Percentiles rank a stretch among this genome's conserved stretches.
Conservation (phyloP, 2,329 filamentous ascomycete species). For the Raffaelea deltoideospora region DNA sequence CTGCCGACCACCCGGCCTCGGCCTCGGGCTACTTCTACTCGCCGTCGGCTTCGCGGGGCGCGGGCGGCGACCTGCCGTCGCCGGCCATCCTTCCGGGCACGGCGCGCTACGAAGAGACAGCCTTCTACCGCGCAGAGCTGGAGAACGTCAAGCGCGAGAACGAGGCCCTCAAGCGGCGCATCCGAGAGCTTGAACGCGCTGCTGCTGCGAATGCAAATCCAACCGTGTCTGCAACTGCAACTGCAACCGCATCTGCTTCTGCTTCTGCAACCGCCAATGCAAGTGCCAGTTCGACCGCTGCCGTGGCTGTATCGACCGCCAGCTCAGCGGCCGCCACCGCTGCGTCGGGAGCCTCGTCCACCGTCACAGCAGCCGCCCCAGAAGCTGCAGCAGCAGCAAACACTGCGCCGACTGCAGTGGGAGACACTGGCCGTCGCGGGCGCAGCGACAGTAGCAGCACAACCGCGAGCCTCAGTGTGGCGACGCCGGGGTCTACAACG, state of each 20-base stretch:
- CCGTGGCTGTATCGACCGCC: too few relatives aligned
- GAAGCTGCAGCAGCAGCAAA: neutral
- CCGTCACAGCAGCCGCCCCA: neutral
- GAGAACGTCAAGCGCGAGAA: conserved; percentile 50
- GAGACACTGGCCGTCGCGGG: conserved; percentile 23
- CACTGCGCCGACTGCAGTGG: neutral
- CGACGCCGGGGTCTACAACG: conserved; percentile 15
- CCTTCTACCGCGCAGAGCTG: conserved; percentile 42
- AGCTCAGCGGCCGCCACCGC: neutral
- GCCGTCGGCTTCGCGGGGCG: conserved; percentile 16
- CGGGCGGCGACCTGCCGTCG: conserved; percentile 26
- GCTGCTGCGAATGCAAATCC: conserved; percentile 10
- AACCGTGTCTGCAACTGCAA: neutral
- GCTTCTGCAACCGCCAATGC: too few relatives aligned
- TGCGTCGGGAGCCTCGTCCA: neutral
- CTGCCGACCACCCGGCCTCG: conserved; percentile 21
- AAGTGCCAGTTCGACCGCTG: too few relatives aligned
- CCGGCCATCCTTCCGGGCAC: conserved; percentile 41
- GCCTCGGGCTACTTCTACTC: conserved; percentile 19
- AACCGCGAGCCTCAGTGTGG: conserved; percentile 30
- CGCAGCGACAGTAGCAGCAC: conserved; percentile 38
- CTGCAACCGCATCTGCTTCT: neutral
- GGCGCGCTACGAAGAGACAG: conserved; percentile 46
- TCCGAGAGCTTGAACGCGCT: conserved; percentile 44
- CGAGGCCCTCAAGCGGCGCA: conserved; percentile 41